Conservation (phyloP, 2,329 filamentous ascomycete genomes). For the Fusarium redolens region DNA sequence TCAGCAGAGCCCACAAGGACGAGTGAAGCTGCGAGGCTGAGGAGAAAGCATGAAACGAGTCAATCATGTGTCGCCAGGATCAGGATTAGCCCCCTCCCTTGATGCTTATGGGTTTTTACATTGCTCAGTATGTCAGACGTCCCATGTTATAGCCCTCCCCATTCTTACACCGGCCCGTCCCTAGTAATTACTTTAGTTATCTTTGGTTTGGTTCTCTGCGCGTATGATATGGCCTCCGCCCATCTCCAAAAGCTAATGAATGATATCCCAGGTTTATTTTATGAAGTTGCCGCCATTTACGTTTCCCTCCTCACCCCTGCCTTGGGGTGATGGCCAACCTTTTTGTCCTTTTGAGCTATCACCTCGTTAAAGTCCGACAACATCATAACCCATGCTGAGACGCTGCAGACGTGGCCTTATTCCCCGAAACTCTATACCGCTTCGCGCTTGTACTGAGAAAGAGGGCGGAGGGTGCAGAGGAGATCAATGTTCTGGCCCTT, state of each 20-base stretch:
- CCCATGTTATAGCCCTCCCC: slow-evolving; percentile 34
- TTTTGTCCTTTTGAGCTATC: slow-evolving; percentile 19
- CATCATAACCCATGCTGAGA: slow-evolving; percentile 3
- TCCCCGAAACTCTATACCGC: slow-evolving; percentile 19
- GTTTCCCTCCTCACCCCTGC: slow-evolving; percentile 1
- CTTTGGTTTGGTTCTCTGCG: slow-evolving; percentile 19
- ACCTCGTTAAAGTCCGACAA: neutral
- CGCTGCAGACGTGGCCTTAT: slow-evolving; percentile 22
- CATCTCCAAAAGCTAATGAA: slow-evolving; percentile 19
- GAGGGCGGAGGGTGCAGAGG: slow-evolving; percentile 21
- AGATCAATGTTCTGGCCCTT: slow-evolving; percentile 32
- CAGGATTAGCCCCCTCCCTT: slow-evolving; percentile 16
- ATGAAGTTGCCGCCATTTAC: slow-evolving; percentile 39
- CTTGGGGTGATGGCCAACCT: neutral
- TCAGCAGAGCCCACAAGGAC: neutral
- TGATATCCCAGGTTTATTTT: slow-evolving; percentile 25
- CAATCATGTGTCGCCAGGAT: slow-evolving; percentile 32
- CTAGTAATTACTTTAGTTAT: slow-evolving; percentile 40
- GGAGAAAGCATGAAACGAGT: slow-evolving; percentile 35
- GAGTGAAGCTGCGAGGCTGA: slow-evolving; percentile 30
- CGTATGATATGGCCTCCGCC: slow-evolving; percentile 27
- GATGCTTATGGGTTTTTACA: slow-evolving; percentile 19
- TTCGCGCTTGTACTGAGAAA: neutral
- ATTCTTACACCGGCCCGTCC: slow-evolving; percentile 44
- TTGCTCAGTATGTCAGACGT: slow-evolving; percentile 13